Conservation (phyloP, 768 basidiomycete species). For the Pluteus cervinus region DNA sequence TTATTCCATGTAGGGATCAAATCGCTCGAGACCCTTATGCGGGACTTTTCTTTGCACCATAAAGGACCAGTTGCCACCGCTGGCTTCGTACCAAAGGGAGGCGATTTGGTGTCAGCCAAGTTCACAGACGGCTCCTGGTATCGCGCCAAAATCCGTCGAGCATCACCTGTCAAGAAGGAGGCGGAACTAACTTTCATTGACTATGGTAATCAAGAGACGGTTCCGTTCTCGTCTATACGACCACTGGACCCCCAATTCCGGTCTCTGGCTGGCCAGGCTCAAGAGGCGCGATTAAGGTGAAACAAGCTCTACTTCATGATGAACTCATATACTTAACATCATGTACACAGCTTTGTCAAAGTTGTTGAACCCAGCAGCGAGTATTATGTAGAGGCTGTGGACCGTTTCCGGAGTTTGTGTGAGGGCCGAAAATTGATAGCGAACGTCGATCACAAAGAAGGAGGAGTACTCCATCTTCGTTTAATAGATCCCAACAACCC, state of each 20-base stretch:
- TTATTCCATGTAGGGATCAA: slow-evolving; percentile 61
- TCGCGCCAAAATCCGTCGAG: slow-evolving; percentile 82
- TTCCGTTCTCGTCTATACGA: slow-evolving; percentile 78
- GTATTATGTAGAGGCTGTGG: slow-evolving; percentile 78
- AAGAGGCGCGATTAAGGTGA: slow-evolving; percentile 87
- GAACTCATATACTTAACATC: slow-evolving; percentile 1
- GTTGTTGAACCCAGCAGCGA: slow-evolving; percentile 78
- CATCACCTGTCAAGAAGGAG: slow-evolving; percentile 87
- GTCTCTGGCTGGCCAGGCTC: slow-evolving; percentile 85
- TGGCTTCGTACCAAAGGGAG: slow-evolving; percentile 72
- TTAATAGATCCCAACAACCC: slow-evolving; percentile 87
- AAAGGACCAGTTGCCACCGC: slow-evolving; percentile 52
- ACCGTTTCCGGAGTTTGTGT: slow-evolving; percentile 78
- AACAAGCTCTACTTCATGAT: slow-evolving; percentile 7
- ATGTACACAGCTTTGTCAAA: slow-evolving; percentile 68
- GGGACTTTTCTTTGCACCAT: slow-evolving; percentile 87
- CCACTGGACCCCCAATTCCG: slow-evolving; percentile 91
- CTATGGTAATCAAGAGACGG: slow-evolving; percentile 90
- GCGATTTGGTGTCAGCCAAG: slow-evolving; percentile 91
- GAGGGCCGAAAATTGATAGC: slow-evolving; percentile 96
- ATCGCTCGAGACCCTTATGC: slow-evolving; percentile 89
- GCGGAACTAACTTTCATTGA: slow-evolving; percentile 94
- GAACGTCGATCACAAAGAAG: slow-evolving; percentile 88
- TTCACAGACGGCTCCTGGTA: slow-evolving; percentile 96
- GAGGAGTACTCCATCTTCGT: slow-evolving; percentile 74